Evolutionary conservation across 805 yeast species (phyloP).

Genomic region (Blastobotrys chiropterorum): DNA sequence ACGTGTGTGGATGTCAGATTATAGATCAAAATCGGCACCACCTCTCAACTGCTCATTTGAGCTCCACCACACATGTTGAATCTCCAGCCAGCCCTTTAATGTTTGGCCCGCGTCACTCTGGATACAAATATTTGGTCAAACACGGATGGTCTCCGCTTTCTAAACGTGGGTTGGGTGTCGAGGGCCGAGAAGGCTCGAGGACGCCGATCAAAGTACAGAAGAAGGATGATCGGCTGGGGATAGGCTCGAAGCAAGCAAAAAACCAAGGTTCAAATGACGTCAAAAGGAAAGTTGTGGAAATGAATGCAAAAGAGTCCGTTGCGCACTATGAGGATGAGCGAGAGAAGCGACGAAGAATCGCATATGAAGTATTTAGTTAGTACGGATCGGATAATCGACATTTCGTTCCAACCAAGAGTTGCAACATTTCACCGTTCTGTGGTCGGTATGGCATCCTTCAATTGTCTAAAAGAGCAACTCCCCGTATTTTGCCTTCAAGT

Average conservation of each 20-base stretch:
- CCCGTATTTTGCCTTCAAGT: background rate
- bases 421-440: too few relatives aligned
- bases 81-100: conserved; percentile 6
- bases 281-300: background rate
- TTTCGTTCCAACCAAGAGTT: too few relatives aligned
- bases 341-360: background rate
- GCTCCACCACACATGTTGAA: background rate
- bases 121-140: conserved; percentile 7
- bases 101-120: conserved; percentile 1
- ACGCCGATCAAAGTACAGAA: conserved; percentile 6
- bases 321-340: background rate
- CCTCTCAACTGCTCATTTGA: conserved; percentile 8
- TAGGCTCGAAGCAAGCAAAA: conserved; percentile 2
- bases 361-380: background rate
- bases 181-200: conserved; percentile 13
- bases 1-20: conserved; percentile 3
- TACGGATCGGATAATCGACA: too few relatives aligned
- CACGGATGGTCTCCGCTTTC: conserved; percentile 15
- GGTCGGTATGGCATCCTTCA: too few relatives aligned
- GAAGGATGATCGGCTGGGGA: conserved; percentile 7
- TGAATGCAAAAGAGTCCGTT: background rate
- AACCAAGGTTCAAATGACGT: background rate
- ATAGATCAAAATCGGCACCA: conserved; percentile 4
- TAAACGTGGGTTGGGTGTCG: conserved; percentile 11
- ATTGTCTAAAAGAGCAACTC: too few relatives aligned